Base-by-base conservation (phyloP, 345 rosid species). In the Luvunga scandens region DNA sequence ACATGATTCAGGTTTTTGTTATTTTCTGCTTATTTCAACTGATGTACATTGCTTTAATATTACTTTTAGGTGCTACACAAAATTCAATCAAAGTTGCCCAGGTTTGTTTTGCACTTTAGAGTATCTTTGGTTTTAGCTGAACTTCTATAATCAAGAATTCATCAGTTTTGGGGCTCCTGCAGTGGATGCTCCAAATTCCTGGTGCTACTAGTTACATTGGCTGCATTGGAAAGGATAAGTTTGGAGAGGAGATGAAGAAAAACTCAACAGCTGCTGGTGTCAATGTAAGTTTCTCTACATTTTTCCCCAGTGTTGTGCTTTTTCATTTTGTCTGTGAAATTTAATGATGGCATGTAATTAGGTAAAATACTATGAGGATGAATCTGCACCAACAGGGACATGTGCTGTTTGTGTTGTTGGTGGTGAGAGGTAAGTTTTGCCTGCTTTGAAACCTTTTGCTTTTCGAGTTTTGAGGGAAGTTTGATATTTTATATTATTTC, bases 111-210 rank as follows among this genome's bases (percentile, higher is more conserved):
- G 48, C 0, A 18, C 65, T 25, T 68, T 25, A 9, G 0, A 18
- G 7, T 53, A 7, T 53, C 66, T 38, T 64, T 0, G 9, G 24
- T 72, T 73, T 57, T 68, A 63, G 9, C 39, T 27, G 10, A 61
- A 42, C 34, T 74, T 24, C 18, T 60, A 4, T 42, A 34, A 42
- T 28, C 27, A 24, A 18, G 9, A 27, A 18, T 56, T 64, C 28
- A 24, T 57, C 9, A 1, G 19, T 24, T 73, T 56, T 63, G 36
- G 22, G 71, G 22, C 19, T 71, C 34, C 57, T 81, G 64, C 84
- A 95, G 99, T 95, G 99, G 99, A 89, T 95, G 97, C 94, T 95
- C 79, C 98, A 95, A 93, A 81, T 80, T 72, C 92, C 99, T 66
- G 95, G 95, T 66, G 93, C 97, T 50, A 90, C 98, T 5, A 79